These are phyloP conservation scores for Naganishia kalamii DNA, from an alignment of 768 basidiomycete genomes.

Conservation along the genomic window DNA sequence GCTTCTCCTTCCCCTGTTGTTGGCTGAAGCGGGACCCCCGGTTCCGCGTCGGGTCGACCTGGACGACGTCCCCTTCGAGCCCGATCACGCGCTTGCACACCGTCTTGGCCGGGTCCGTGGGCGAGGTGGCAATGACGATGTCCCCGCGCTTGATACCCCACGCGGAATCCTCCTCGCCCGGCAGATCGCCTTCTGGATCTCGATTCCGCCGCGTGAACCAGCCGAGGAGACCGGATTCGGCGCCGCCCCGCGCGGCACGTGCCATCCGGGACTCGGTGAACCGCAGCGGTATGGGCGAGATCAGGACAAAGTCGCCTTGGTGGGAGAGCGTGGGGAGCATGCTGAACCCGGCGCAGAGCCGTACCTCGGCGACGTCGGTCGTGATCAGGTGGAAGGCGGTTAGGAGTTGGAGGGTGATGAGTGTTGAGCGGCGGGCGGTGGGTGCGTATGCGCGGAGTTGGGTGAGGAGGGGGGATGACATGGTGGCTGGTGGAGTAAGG, in stretches of 20 bases:
- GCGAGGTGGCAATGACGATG: slow-evolving; percentile 65
- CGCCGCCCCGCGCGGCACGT: not conserved
- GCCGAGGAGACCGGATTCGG: not conserved
- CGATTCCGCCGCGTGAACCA: slow-evolving; percentile 3
- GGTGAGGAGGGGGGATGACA: slow-evolving; percentile 10
- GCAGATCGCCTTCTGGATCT: slow-evolving; percentile 6
- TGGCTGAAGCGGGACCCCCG: not conserved
- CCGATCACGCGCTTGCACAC: slow-evolving; percentile 88
- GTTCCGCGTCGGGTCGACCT: slow-evolving; percentile 62
- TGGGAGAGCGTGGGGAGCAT: slow-evolving; percentile 48
- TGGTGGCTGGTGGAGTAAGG: not conserved
- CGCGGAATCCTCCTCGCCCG: not conserved
- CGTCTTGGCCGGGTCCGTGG: slow-evolving; percentile 58
- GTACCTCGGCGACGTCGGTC: slow-evolving; percentile 36
- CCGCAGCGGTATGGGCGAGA: slow-evolving; percentile 35
- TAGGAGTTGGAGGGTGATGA: slow-evolving; percentile 24
- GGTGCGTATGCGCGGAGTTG: slow-evolving; percentile 16
- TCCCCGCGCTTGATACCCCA: slow-evolving; percentile 62
- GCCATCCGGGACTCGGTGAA: slow-evolving; percentile 7
- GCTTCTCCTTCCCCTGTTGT: slow-evolving; percentile 26
- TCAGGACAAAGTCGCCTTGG: slow-evolving; percentile 41
- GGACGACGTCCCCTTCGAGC: slow-evolving; percentile 78
- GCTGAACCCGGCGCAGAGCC: slow-evolving; percentile 43
- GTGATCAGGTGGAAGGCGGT: slow-evolving; percentile 35
- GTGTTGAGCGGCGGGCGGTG: slow-evolving; percentile 11